phyloP scores from a whole-genome alignment of 345 rosid genomes.

The Iberis pinnata region DNA sequence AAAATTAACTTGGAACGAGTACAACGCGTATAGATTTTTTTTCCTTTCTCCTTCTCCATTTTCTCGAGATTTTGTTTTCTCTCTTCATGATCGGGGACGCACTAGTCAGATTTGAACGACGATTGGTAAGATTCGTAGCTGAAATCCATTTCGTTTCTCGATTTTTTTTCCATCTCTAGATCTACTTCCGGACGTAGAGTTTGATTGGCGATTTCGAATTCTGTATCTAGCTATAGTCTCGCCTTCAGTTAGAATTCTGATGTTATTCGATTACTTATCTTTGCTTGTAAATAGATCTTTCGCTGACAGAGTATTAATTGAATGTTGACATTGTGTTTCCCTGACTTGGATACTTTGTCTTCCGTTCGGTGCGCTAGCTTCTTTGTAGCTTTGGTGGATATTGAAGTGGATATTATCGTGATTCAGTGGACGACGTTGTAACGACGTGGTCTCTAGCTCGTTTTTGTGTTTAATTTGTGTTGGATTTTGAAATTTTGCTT shows the following conservation, averaged over 20 bases:
- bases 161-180: conserved; percentile 16
- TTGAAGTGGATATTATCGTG: not conserved
- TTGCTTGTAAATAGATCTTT: conserved; percentile 21
- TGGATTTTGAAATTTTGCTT: conserved; percentile 12
- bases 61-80: conserved; percentile 15
- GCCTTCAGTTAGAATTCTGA: conserved; percentile 4
- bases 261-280: conserved; percentile 14
- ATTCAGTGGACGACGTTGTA: not conserved
- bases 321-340: conserved; percentile 13
- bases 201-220: conserved; percentile 6
- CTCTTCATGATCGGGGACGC: conserved; percentile 20
- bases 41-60: not conserved
- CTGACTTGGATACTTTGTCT: conserved; percentile 12
- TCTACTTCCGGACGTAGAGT: conserved; percentile 23
- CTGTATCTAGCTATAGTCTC: not conserved
- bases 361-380: conserved; percentile 12
- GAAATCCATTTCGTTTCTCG: conserved; percentile 4
- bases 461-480: conserved; percentile 7
- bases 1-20: conserved; percentile 15
- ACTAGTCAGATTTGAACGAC: conserved; percentile 20
- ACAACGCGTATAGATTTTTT: conserved; percentile 18
- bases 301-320: conserved; percentile 12
- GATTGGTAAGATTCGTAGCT: conserved; percentile 25
- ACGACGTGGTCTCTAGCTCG: conserved; percentile 3
- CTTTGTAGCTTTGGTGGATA: no score